Conservation (phyloP, 2,329 filamentous ascomycete species). For the Claviceps sp. region DNA sequence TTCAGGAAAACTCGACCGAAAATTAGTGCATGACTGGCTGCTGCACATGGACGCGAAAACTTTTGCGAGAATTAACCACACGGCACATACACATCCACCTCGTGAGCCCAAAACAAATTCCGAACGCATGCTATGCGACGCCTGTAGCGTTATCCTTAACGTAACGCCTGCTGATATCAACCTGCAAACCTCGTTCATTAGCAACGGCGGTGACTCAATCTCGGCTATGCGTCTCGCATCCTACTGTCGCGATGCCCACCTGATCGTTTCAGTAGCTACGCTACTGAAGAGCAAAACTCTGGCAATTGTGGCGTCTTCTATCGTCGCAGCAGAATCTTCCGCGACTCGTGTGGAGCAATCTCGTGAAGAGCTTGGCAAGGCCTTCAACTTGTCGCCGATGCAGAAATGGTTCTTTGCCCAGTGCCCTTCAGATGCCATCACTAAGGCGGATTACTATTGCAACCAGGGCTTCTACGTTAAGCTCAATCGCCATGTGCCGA, state of each 20-base stretch:
- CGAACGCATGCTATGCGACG: constrained; percentile 3
- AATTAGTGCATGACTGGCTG: constrained; percentile 4
- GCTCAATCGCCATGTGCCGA: background rate
- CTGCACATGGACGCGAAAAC: background rate
- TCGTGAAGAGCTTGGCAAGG: background rate
- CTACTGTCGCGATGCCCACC: constrained; percentile 17
- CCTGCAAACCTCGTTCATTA: constrained; percentile 22
- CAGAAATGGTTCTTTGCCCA: constrained; percentile 5
- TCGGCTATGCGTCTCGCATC: constrained; percentile 29
- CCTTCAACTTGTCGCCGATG: constrained; percentile 6
- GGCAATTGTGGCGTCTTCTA: background rate
- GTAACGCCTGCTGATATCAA: constrained; percentile 17
- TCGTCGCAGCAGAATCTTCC: background rate
- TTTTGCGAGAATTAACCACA: background rate
- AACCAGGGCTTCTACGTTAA: constrained; percentile 4
- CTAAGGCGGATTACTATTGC: background rate
- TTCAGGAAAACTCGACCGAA: constrained; percentile 9
- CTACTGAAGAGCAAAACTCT: constrained; percentile 1
- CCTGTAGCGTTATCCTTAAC: constrained; percentile 30
- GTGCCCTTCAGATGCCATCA: background rate
- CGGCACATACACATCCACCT: background rate
- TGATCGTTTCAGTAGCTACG: constrained; percentile 17
- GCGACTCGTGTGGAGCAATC: background rate
- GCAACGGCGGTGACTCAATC: constrained; percentile 31
- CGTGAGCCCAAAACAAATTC: constrained; percentile 1